Base-by-base conservation (phyloP, 768 basidiomycete genomes). In the Hygrocybe coccinea region DNA sequence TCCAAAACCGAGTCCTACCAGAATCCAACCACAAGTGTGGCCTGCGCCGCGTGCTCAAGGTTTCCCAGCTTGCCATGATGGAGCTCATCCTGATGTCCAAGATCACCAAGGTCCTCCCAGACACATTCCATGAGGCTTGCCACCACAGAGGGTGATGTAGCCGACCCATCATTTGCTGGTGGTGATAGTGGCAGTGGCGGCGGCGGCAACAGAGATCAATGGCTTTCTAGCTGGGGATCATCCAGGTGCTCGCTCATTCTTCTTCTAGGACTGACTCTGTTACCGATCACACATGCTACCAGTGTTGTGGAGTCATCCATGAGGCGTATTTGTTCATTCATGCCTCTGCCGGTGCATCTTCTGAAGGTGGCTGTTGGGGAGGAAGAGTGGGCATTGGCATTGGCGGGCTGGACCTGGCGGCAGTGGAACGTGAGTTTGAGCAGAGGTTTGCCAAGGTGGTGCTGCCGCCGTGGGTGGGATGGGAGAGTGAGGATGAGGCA, bases 301-400 rank as follows among this genome's bases (percentile, higher is more conserved):
- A 80, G 82, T 25, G 66, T 85, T 37, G 76, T 80, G 34, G 86
- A 87, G 66, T 70, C 70, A 35, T 82, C 82, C 2, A 76, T 80
- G 56, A 74, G 85, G 1, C 72, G 76, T 17, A 69, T 87, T 56
- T 68, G 72, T 43, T 63, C 69, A 9, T 56, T 82, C 43, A 58
- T 36, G 24, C 10, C 43, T 34, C 45, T 37, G 17, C 29, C 38
- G 19, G 29, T 7, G 39, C 47, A 9, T 33, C 11, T 29, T 17
- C 9, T n/a, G 11, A 15, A 9, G 24, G 36, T n/a, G 6, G 6
- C 17, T 14, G 25, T 4, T 22, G 39, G n/a, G n/a, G n/a, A n/a
- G n/a, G n/a, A 9, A n/a, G 19, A 5, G 11, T 9, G 14, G 35
- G 12, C 17, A 39, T 44, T 47, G 14, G 49, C 25, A 14, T 14